These are phyloP conservation scores for Starmerella potacharoeniae DNA, from an alignment of 805 yeast species.

Conservation along the genomic window DNA sequence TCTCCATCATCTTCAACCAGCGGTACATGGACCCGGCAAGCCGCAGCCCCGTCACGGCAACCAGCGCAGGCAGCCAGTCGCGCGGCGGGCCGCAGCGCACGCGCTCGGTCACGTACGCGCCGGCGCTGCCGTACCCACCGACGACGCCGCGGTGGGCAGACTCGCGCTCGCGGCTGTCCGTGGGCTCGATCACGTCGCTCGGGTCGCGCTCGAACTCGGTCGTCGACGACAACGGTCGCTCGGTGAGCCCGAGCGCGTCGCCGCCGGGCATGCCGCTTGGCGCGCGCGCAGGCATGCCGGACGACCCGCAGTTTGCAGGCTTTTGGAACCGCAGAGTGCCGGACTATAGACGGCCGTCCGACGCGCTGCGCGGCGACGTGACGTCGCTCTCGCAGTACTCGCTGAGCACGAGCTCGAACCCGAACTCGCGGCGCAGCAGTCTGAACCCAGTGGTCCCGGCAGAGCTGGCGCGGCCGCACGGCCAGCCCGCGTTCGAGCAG, in stretches of 20 bases:
- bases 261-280: constrained; percentile 4
- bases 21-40: constrained; percentile 16
- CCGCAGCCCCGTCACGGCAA: neutral
- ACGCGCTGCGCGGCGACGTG: constrained; percentile 9
- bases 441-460: constrained; percentile 7
- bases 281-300: neutral
- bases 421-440: constrained; percentile 12
- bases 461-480: constrained; percentile 5
- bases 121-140: constrained; percentile 10
- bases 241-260: constrained; percentile 10
- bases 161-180: constrained; percentile 11
- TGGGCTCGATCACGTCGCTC: constrained; percentile 5
- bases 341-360: constrained; percentile 11
- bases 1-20: constrained; percentile 16
- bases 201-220: constrained; percentile 16
- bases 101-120: neutral
- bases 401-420: constrained; percentile 5
- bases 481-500: neutral
- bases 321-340: constrained; percentile 9
- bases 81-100: constrained; percentile 1
- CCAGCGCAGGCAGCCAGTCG: neutral
- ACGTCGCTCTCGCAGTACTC: constrained; percentile 20
- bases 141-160: constrained; percentile 11
- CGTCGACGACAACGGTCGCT: neutral
- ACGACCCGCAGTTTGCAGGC: constrained; percentile 6